Percentiles rank a stretch among this genome's conserved stretches.
These are phyloP conservation scores for Protostelium mycophagum DNA, from an alignment of 78 protist genomes.

Conservation along the genomic window DNA sequence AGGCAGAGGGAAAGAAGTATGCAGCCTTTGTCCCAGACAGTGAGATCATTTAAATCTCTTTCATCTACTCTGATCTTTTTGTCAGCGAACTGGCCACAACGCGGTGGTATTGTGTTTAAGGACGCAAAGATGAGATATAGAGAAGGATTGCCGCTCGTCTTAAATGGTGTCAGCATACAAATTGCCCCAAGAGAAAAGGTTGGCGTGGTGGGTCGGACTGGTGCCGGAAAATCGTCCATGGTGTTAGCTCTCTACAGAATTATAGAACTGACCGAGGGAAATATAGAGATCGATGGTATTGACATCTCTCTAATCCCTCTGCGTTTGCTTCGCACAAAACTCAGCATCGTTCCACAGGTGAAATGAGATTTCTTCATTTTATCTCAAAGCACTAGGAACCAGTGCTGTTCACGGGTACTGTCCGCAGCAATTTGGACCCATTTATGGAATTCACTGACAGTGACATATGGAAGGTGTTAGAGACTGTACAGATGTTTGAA, in stretches of 20 bases:
- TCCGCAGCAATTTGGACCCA: conserved; percentile 88
- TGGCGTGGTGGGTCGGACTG: conserved; percentile 96
- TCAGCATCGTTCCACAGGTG: conserved; percentile 84
- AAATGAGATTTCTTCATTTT: conserved; percentile 18
- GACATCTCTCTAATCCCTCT: conserved; percentile 33
- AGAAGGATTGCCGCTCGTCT: conserved; percentile 61
- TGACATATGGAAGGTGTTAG: conserved; percentile 55
- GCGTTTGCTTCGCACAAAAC: conserved; percentile 39
- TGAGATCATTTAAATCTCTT: too few relatives aligned
- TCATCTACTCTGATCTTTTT: too few relatives aligned
- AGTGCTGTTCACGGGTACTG: conserved; percentile 72
- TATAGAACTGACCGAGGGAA: conserved; percentile 59
- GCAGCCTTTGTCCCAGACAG: not conserved
- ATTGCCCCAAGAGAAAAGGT: conserved; percentile 64
- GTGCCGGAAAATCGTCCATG: conserved; percentile 87
- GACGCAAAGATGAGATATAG: conserved; percentile 68
- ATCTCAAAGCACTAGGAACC: conserved; percentile 41
- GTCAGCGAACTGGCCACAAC: conserved; percentile 45
- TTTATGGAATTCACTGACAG: conserved; percentile 52
- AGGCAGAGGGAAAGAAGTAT: not conserved
- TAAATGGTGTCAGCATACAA: conserved; percentile 43
- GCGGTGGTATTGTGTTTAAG: conserved; percentile 42
- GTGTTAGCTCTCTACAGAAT: conserved; percentile 80
- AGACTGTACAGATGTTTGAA: conserved; percentile 20
- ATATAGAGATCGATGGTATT: conserved; percentile 68